Evolutionary conservation across 1,284 basidiomycete species (phyloP).

Genomic region (Ustilago nuda): DNA sequence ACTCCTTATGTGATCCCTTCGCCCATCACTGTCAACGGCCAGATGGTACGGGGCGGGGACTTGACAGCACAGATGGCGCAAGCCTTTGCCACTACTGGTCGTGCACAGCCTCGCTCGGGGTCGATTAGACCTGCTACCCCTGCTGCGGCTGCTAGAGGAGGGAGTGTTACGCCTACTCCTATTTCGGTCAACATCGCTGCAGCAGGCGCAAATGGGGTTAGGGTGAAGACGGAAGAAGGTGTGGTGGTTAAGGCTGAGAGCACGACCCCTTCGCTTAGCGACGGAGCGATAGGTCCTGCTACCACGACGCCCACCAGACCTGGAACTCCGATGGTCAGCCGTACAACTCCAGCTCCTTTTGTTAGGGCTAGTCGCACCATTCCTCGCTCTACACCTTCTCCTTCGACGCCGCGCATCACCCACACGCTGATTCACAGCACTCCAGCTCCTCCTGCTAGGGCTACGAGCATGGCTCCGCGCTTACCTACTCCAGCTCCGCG

Average conservation of each 20-base stretch:
- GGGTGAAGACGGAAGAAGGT: neutral
- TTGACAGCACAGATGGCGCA: neutral
- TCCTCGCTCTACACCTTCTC: too few relatives aligned
- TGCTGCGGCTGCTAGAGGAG: neutral
- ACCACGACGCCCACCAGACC: neutral
- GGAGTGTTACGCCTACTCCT: neutral
- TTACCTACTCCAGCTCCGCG: neutral
- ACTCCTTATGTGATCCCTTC: neutral
- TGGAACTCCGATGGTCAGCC: neutral
- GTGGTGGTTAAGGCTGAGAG: neutral
- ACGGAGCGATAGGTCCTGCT: neutral
- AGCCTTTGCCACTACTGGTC: conserved; percentile 2
- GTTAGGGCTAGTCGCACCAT: too few relatives aligned
- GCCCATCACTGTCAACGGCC: neutral
- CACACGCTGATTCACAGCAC: too few relatives aligned
- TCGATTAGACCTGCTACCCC: neutral
- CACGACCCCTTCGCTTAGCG: neutral
- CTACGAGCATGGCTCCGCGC: too few relatives aligned
- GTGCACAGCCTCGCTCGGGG: neutral
- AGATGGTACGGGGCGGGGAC: neutral
- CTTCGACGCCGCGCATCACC: too few relatives aligned
- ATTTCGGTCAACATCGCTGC: neutral
- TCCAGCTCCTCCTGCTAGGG: too few relatives aligned
- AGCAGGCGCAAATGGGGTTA: neutral
- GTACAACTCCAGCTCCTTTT: too few relatives aligned